Evolutionary conservation across 441 rosid species (phyloP), one percentile per base, ranked within the genome.

Genomic region (Populus hybrid): DNA sequence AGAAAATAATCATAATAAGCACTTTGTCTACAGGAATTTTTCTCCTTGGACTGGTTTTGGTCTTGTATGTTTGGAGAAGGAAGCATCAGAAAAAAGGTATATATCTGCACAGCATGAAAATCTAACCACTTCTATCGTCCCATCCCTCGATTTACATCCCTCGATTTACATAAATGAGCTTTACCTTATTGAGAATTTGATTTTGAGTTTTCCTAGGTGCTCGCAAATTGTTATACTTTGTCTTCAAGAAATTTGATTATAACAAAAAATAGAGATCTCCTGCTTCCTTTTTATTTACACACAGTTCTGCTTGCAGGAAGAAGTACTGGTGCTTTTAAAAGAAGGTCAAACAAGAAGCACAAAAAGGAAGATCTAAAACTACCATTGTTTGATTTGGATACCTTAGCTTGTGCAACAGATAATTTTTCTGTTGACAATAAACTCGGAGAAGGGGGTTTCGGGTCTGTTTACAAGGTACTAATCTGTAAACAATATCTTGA

Each of bases 391-490:
- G 91, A 91, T 77, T 86, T 92, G 74, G 73, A 81, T 18, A 81
- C 88, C n/a, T 74, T 95, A 26, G 86, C 84, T 30, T 77, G 35
- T 2, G 99, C 97, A 20, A 93, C 98, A 0, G 30, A 86, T n/a
- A 84, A 87, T 74, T 93, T 30, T 30, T 30, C 32, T 3, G 32
- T 30, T 30, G 32, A 30, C 32, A 30, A 30, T 30, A 30, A 30
- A 81, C 88, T 92, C 18, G 98, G 98, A 23, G 90, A 90, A 77
- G 98, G 98, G n/a, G 99, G 97, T 28, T 95, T 91, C 30, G 99
- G 99, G 64, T 61, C 85, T 16, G 99, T 95, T 34, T 92, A 92
- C 82, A 89, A 88, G 96, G 97, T 95, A 85, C 71, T 34, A 30
- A 21, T 38, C 32, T 61, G 59, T 8, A 35, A 12, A 30, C 35